Base-by-base conservation (phyloP, 495 filamentous ascomycete species). In the Hamigera avellanea region DNA sequence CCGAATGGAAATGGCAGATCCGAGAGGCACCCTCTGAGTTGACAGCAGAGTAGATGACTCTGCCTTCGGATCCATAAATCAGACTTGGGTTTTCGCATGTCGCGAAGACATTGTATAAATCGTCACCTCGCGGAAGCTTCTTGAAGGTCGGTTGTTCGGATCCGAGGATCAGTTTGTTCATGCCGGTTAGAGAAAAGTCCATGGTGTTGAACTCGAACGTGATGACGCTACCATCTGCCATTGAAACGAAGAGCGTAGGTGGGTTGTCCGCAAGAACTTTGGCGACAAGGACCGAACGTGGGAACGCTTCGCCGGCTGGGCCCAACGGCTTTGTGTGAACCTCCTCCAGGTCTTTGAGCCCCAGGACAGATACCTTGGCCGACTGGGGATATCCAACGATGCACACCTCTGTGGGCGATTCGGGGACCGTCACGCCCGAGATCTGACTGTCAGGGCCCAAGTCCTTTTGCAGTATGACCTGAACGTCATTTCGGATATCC, bases 31-130 rank as follows among this genome's bases (percentile, higher is more conserved):
- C 77, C 46, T 94, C 84, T 1, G 87, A 86, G 34, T 93, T 96
- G n/a, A 95, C 81, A 1, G 93, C 86, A 13, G 86, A 93, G 66
- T 91, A 99, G 6, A 94, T 78, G 18, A 95, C 79, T 8, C 88
- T 73, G 1, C 81, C 85, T 49, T 96, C 86, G 5, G 79, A 77
- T 13, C 79, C 81, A 45, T 96, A 95, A 34, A 96, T 93, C 33
- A 99, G 55, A 44, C 82, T 93, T 12, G 91, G 84, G 48, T 95
- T 83, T 43, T 96, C 91, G 45, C 86, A 95, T 0, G 83, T 89
- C 1, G 88, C 85, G 47, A 99, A 93, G 0, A 99, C 81, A 53
- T 83, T 93, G 52, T 71, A 82, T 1, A 83, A 50, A 0, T 64
- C 64, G 36, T 78, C 68, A 9, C 60, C 64, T 32, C 71, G 56